Base-by-base conservation (phyloP, 2,329 filamentous ascomycete genomes). In the Apiospora sp. region DNA sequence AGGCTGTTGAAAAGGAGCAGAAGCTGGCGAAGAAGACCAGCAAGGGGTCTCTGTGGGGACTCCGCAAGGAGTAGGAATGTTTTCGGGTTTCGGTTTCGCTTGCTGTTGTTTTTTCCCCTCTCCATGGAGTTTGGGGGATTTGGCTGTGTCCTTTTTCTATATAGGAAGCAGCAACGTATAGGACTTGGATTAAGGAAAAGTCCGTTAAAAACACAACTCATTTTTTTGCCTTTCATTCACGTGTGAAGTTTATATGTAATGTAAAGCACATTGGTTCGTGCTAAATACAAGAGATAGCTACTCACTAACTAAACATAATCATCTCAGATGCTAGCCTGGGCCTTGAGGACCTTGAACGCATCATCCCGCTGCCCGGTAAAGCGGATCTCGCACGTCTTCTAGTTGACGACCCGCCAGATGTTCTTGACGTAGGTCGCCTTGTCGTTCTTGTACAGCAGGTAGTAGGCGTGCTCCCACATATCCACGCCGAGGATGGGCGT, bases 391-490 rank as follows among this genome's bases (percentile, higher is more conserved):
- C 90, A 88, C 6, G 87, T 91, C 83, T 91, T 90, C 93, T 93
- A 95, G 84, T 94, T 94, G 79, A 95, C 90, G 44, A 95, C 89
- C 46, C 90, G 90, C 93, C 92, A 95, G 77, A 94, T 93, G 74
- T 92, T 92, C 74, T 93, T 89, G 8, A 94, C 88, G 77, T 95
- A 95, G 0, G 90, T 90, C 0, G 91, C 91, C 82, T 94, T 94
- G 73, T 91, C 90, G 78, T 95, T 95, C 73, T 92, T 85, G 77
- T 94, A 95, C 89, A 93, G 94, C 24, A 97, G 84, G 80, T 97
- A 97, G 81, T 97, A 97, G 0, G 94, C 94, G 84, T 97, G 94
- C 85, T 97, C 94, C 94, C 94, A 97, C 90, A 97, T 96, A 81
- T 97, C 94, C 2, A 97, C 87, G 0, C 94, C 94, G 58, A 95